These are phyloP conservation scores for Thalassiosira sp. DNA, from an alignment of 352 stramenopile species.

Conservation along the genomic window DNA sequence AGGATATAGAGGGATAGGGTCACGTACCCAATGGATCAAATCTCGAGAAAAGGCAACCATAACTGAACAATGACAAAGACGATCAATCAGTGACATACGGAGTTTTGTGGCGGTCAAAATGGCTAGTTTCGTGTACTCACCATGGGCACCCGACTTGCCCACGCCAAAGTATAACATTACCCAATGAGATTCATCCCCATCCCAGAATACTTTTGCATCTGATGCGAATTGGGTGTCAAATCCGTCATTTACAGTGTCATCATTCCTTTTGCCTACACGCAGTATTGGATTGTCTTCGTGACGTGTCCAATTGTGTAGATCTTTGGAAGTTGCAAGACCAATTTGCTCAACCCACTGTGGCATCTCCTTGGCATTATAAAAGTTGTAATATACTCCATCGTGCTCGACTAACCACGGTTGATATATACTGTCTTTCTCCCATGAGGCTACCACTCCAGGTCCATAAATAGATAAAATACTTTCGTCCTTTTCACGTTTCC, in stretches of 20 bases:
- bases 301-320: slow-evolving; percentile 39
- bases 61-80: too few relatives aligned
- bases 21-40: slow-evolving; percentile 48
- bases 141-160: slow-evolving; percentile 39
- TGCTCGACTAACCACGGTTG: slow-evolving; percentile 54
- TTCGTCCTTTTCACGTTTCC: slow-evolving; percentile 36
- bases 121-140: too few relatives aligned
- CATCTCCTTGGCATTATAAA: slow-evolving; percentile 62
- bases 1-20: slow-evolving; percentile 38
- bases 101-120: too few relatives aligned
- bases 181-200: slow-evolving; percentile 28
- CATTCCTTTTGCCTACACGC: slow-evolving; percentile 8
- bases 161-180: slow-evolving; percentile 58
- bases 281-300: slow-evolving; percentile 45
- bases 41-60: slow-evolving; percentile 53
- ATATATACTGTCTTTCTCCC: slow-evolving; percentile 52
- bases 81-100: too few relatives aligned
- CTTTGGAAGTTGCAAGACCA: slow-evolving; percentile 42
- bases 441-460: slow-evolving; percentile 32
- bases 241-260: not conserved
- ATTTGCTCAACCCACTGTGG: slow-evolving; percentile 54
- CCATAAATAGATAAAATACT: slow-evolving; percentile 50
- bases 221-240: slow-evolving; percentile 48
- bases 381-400: slow-evolving; percentile 47
- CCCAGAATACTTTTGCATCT: slow-evolving; percentile 51